Conservation (phyloP, 148 eudicot genomes). For the Silene conica region DNA sequence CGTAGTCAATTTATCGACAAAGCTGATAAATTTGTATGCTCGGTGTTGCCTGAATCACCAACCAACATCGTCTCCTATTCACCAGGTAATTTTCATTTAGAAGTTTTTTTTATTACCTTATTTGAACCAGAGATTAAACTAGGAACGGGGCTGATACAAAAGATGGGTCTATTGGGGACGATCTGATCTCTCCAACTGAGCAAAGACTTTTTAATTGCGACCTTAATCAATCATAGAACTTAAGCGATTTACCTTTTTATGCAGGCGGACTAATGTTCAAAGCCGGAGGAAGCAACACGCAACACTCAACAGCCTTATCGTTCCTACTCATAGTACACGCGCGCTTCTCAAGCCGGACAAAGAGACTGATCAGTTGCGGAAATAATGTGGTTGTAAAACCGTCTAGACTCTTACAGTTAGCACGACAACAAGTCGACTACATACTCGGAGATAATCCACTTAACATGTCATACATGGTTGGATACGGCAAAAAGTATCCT, state of each 20-base stretch:
- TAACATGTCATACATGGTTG: constrained; percentile 72
- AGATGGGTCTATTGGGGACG: no score
- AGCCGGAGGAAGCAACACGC: constrained; percentile 45
- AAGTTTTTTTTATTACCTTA: no score
- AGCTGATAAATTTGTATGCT: constrained; percentile 51
- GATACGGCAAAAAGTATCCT: constrained; percentile 52
- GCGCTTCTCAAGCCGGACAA: constrained; percentile 26
- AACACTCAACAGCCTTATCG: constrained; percentile 44
- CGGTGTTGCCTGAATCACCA: constrained; percentile 60
- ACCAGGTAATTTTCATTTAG: constrained; percentile 19
- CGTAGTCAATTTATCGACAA: constrained; percentile 31
- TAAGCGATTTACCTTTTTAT: neutral
- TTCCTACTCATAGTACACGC: constrained; percentile 50
- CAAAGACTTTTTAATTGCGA: no score
- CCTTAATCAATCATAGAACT: no score
- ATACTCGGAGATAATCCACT: constrained; percentile 59
- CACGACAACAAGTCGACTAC: constrained; percentile 59
- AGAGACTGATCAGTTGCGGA: constrained; percentile 35
- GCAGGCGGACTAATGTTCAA: constrained; percentile 54
- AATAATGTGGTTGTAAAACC: constrained; percentile 26
- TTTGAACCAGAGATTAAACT: no score
- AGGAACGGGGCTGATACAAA: no score
- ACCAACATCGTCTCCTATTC: constrained; percentile 35
- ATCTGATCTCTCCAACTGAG: no score
- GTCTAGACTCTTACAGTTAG: constrained; percentile 30